Conservation (phyloP, 441 rosid species). For the Syzygium malaccense region DNA sequence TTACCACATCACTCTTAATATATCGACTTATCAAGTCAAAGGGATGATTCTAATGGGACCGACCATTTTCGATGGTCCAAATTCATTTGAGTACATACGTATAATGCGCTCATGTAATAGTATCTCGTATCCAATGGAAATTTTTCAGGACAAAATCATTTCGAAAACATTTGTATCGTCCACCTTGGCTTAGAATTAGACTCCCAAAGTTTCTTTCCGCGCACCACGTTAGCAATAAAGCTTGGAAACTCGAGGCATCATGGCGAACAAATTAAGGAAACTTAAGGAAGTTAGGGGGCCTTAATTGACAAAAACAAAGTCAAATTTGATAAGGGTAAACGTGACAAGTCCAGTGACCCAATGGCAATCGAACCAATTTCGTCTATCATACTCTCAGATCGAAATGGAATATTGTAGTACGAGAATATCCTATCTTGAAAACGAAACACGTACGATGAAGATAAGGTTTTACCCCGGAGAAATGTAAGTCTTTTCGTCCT, state of each 20-base stretch:
- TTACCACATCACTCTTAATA: not conserved
- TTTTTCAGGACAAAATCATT: not conserved
- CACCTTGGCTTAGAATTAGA: not conserved
- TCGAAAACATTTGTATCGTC: not conserved
- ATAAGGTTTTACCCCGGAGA: not conserved
- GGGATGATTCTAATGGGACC: not conserved
- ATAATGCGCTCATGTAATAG: not conserved
- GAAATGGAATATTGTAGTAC: not conserved
- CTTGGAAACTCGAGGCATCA: not conserved
- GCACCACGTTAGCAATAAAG: not conserved
- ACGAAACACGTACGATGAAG: not conserved
- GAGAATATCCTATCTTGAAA: not conserved
- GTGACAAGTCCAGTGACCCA: not conserved
- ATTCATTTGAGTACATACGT: not conserved
- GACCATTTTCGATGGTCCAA: not conserved
- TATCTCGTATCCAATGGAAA: not conserved
- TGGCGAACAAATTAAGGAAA: not conserved
- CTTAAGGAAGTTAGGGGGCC: not conserved
- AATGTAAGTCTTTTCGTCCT: not conserved
- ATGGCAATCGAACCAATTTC: not conserved
- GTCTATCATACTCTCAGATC: not conserved
- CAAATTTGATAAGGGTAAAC: not conserved
- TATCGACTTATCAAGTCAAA: not conserved
- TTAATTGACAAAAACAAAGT: not conserved
- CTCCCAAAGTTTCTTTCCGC: not conserved